Evolutionary conservation across 768 basidiomycete genomes (phyloP), one percentile per base, ranked within the genome.

Genomic region (Filobasidium wieringae): DNA sequence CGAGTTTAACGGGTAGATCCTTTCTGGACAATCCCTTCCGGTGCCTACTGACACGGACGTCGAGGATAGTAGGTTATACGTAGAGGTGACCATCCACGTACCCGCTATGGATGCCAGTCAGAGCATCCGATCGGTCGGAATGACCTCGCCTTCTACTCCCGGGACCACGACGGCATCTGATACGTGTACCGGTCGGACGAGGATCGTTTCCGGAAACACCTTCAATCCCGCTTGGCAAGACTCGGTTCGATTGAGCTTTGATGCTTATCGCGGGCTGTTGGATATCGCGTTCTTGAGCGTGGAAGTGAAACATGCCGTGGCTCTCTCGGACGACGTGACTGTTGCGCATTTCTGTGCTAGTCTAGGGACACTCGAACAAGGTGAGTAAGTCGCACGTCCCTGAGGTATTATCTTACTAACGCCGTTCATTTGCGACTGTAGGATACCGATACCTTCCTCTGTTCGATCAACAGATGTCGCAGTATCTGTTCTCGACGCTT

Each of bases 141-240:
- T 59, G 15, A 17, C 59, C 37, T 22, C 55, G 15, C 31, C 37
- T 33, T 47, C 37, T 53, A 3, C 24, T 14, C 22, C 52, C 1
- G 34, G 40, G 29, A 5, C 19, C 32, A 47, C n/a, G n/a, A 30
- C 33, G 19, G 9, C 9, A 19, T 14, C 43, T 6, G 29, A 41
- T 29, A 32, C 55, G 17, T 27, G 29, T 14, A 60, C 32, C 11
- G 39, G 36, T 19, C 78, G 80, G 40, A 93, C 88, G 3, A 75
- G 73, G 22, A 76, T 79, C 0, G 81, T 92, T 55, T 82, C 81
- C 74, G 85, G 88, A 70, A 92, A 92, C 68, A 88, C 91, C 0
- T 91, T 93, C 77, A 95, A 95, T 72, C 93, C 93, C 0, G 75
- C 81, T 1, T 96, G 91, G 87, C 79, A 88, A 61, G 82, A 90